Percentiles rank a stretch among this genome's conserved stretches.
These are phyloP conservation scores for Cocos nucifera DNA, from an alignment of 176 grass and related monocot species.

Conservation along the genomic window DNA sequence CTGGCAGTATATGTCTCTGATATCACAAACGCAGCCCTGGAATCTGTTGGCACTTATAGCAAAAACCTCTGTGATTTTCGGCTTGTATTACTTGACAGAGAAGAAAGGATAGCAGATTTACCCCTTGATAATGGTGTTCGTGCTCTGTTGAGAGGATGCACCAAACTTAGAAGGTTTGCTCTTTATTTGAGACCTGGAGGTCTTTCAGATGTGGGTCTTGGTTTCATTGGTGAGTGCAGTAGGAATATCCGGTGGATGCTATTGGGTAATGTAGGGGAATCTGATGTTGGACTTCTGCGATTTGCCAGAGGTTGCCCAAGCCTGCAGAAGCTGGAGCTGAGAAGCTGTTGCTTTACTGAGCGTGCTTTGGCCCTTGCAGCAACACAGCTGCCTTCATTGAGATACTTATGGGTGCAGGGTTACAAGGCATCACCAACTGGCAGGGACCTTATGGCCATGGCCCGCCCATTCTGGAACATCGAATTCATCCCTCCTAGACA, in stretches of 20 bases:
- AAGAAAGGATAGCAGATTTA: constrained; percentile 15
- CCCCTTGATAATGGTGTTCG: constrained; percentile 17
- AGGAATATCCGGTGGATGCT: constrained; percentile 16
- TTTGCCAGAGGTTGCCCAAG: constrained; percentile 4
- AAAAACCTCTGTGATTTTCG: constrained; percentile 21
- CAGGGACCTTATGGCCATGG: constrained; percentile 8
- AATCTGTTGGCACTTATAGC: constrained; percentile 5
- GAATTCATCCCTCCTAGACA: constrained; percentile 23
- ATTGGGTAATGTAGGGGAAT: constrained; percentile 23
- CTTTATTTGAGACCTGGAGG: constrained; percentile 25
- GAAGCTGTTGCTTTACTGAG: constrained; percentile 19
- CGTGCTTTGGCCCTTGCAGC: constrained; percentile 14
- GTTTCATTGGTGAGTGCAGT: constrained; percentile 8
- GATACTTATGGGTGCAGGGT: constrained; percentile 34
- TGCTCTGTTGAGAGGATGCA: constrained; percentile 17
- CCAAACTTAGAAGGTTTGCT: constrained; percentile 16
- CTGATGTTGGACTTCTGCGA: constrained; percentile 8
- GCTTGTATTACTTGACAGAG: constrained; percentile 17
- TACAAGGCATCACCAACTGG: constrained; percentile 16
- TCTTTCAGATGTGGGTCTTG: constrained; percentile 19
- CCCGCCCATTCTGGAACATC: constrained; percentile 25
- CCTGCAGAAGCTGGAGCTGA: constrained; percentile 19
- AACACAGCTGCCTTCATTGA: constrained; percentile 16
- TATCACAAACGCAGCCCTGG: constrained; percentile 17
- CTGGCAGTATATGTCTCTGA: constrained; percentile 22